These are phyloP conservation scores for Cyanidium caldarium DNA, from an alignment of 23 red algal genomes.

Conservation along the genomic window DNA sequence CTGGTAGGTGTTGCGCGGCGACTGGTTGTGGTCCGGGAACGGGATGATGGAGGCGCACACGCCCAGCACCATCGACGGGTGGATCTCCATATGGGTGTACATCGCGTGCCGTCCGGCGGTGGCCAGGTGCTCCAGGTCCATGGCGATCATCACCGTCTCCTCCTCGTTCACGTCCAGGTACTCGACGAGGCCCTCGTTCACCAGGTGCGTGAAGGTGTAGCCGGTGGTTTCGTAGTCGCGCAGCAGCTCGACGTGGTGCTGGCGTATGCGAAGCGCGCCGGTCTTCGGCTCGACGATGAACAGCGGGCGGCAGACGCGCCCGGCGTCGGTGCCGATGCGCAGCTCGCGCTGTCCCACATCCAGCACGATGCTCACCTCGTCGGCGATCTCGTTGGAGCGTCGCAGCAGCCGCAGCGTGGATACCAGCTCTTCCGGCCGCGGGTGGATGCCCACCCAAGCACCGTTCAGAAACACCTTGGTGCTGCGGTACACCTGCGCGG, in stretches of 20 bases:
- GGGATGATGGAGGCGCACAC: constrained; percentile 99
- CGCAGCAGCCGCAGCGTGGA: constrained; percentile 45
- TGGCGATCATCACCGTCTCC: constrained; percentile 97
- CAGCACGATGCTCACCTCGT: constrained; percentile 91
- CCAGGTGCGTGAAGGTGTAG: constrained; percentile 28
- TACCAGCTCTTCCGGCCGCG: constrained; percentile 33
- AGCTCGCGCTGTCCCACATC: constrained; percentile 65
- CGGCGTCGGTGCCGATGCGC: constrained; percentile 87
- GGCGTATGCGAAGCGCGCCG: constrained; percentile 21
- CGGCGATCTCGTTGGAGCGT: constrained; percentile 49
- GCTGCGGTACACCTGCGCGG: constrained; percentile 31
- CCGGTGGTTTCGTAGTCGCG: constrained; percentile 23
- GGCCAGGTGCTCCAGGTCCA: constrained; percentile 63
- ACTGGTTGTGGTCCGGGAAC: constrained; percentile 99
- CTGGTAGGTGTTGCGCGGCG: constrained; percentile 98
- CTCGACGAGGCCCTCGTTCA: constrained; percentile 59
- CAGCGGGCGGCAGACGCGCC: constrained; percentile 74
- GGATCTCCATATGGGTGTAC: constrained; percentile 97
- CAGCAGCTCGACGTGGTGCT: constrained; percentile 30
- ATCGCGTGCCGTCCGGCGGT: constrained; percentile 17
- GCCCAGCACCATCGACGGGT: constrained; percentile 93
- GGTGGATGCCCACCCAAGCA: constrained; percentile 84
- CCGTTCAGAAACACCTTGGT: constrained; percentile 98
- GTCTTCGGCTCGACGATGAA: constrained; percentile 51
- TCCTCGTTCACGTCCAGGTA: constrained; percentile 95